Conservation (phyloP, 2,329 filamentous ascomycete species). For the Colletotrichum sojae region DNA sequence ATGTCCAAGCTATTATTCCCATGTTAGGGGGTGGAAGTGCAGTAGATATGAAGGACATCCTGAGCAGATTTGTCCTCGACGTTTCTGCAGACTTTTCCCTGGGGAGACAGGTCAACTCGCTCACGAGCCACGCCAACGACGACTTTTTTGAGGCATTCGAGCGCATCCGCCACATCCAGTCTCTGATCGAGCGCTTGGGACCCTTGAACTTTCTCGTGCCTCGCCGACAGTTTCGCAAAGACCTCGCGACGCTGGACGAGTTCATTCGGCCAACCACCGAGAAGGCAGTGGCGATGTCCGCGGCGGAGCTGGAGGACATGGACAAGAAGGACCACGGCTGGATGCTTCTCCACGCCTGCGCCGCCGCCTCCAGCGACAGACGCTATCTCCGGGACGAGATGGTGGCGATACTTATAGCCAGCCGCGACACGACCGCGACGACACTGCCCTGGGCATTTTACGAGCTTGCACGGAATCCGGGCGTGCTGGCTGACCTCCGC, state of each 20-base stretch:
- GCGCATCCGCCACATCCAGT: conserved; percentile 76
- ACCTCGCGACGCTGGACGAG: conserved; percentile 73
- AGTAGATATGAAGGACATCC: conserved; percentile 66
- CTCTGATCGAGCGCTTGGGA: conserved; percentile 51
- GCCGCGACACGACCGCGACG: conserved; percentile 67
- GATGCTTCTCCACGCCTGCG: conserved; percentile 80
- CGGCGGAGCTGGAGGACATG: conserved; percentile 76
- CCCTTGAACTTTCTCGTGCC: conserved; percentile 73
- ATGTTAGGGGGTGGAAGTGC: conserved; percentile 67
- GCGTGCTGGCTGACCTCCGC: conserved; percentile 58
- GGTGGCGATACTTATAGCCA: conserved; percentile 75
- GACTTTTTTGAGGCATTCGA: conserved; percentile 75
- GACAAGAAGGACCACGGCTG: conserved; percentile 67
- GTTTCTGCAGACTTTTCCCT: conserved; percentile 77
- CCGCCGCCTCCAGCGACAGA: conserved; percentile 73
- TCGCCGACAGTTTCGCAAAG: conserved; percentile 69
- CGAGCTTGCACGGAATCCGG: conserved; percentile 55
- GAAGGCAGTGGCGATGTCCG: conserved; percentile 62
- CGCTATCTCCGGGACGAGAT: conserved; percentile 79
- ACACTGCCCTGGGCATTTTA: conserved; percentile 64
- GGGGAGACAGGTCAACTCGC: conserved; percentile 65
- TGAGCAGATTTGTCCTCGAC: conserved; percentile 71
- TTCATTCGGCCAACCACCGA: conserved; percentile 81
- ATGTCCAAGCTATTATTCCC: conserved; percentile 69
- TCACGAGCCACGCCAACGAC: conserved; percentile 44